Conservation (phyloP, 1,284 basidiomycete species). For the Cryptococcus sp. region DNA sequence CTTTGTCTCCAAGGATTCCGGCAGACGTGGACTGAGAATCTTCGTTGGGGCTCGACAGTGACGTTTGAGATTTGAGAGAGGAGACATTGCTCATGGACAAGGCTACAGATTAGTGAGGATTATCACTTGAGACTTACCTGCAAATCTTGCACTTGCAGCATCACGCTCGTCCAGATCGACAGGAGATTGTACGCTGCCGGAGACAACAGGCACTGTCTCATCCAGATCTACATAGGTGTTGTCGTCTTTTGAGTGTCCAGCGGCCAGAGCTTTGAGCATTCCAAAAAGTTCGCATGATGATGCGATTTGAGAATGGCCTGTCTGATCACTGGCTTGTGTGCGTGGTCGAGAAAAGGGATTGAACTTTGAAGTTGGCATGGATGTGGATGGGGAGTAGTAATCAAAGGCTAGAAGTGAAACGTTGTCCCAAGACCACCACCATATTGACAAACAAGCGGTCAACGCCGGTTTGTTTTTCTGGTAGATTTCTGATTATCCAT, state of each 20-base stretch:
- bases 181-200: not conserved
- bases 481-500: no score
- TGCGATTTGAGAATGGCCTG: constrained; percentile 1
- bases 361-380: no score
- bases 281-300: constrained; percentile 33
- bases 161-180: constrained; percentile 3
- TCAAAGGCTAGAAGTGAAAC: no score
- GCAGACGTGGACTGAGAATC: not conserved
- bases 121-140: constrained; percentile 14
- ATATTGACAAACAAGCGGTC: no score
- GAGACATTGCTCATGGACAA: constrained; percentile 26
- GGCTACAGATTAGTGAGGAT: constrained; percentile 9
- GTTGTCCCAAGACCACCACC: no score
- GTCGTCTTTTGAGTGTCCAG: constrained; percentile 10
- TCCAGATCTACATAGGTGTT: not conserved
- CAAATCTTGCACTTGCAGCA: constrained; percentile 13
- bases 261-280: constrained; percentile 38
- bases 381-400: no score
- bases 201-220: not conserved
- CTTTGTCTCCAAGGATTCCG: constrained; percentile 3
- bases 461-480: no score
- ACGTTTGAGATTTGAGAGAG: not conserved
- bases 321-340: no score
- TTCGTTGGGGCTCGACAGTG: not conserved
- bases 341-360: no score